Evolutionary conservation across 495 filamentous ascomycete genomes (phyloP), one percentile per base, ranked within the genome.

Genomic region (Penicillium arizonense): DNA sequence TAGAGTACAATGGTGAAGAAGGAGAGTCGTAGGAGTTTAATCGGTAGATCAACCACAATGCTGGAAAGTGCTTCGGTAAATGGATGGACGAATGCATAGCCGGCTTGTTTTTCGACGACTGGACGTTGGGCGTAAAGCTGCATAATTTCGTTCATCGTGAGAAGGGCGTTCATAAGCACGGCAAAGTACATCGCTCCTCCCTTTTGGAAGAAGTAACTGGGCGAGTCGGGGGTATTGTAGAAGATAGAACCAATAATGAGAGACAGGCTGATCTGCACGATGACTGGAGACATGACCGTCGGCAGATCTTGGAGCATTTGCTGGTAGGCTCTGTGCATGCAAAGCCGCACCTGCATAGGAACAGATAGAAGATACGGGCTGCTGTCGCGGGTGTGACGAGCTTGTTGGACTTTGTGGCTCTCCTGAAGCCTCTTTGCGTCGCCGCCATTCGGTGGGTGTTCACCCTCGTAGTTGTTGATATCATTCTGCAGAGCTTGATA

Each of bases 101-200:
- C 73, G 4, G 69, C 67, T 30, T 87, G 84, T 56, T 87, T 87
- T 45, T 82, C 78, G 5, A 87, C 77, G 39, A 87, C 80, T 1
- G 82, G 78, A 3, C 82, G 74, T 57, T 84, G 79, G 1, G 61
- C 68, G 52, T 82, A 84, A 4, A 82, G 68, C 21, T 51, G 72
- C 35, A 80, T 77, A 62, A 87, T 84, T 58, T 89, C 83, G 2
- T 75, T 65, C 5, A 80, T 59, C 0, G 64, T 68, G 28, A 65
- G 73, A 11, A 82, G 62, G 4, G 76, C 72, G 47, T 80, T 81
- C 51, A 80, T 63, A 1, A 96, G 78, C 55, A 93, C 83, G 34
- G 89, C 87, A 62, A 96, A 96, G 79, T 95, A 97, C 23, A 96
- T 72, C 1, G 94, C 76, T 47, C 87, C 87, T 21, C 88, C 90